Evolutionary conservation across 2,329 filamentous ascomycete genomes (phyloP), one percentile per base, ranked within the genome.

Genomic region (Tolypocladium pustulatum): DNA sequence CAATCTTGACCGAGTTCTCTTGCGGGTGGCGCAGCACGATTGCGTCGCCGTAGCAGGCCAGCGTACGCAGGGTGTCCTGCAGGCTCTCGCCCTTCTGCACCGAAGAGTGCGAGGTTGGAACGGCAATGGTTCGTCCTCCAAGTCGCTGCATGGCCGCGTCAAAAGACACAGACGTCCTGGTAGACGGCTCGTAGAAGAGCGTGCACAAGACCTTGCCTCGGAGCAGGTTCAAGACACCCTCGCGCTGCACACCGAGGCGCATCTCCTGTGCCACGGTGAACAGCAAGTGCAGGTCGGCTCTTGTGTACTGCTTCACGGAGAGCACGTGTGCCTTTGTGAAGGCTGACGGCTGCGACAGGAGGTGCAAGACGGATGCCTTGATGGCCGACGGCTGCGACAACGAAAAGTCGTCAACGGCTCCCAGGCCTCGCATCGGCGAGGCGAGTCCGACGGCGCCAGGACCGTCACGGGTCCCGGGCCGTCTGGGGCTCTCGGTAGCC

Each of bases 191-290:
- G 74, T 92, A 99, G 82, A 99, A 99, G 78, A 99, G 85, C 2
- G 90, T 94, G 76, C 88, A 91, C 41, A 99, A 82, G 15, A 99
- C 84, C 53, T 89, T 86, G 34, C 92, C 91, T 67, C 89, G 90
- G 61, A 99, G 84, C 59, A 96, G 81, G 68, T 94, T 88, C 56
- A 99, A 81, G 36, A 94, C 89, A 60, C 94, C 94, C 67, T 96
- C 88, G 55, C 92, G 88, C 76, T 97, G 90, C 36, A 97, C 94
- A 57, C 91, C 92, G 22, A 96, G 83, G 36, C 93, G 89, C 92
- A 99, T 97, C 77, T 99, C 94, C 73, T 96, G 91, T 1, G 94
- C 94, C 55, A 99, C 89, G 9, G 93, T 96, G 80, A 99, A 97
- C 55, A 99, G 84, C 61, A 95, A 77, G 73, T 97, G 94, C 55